phyloP scores from a whole-genome alignment of 257 asterid species.

The Lithospermum erythrorhizon region DNA sequence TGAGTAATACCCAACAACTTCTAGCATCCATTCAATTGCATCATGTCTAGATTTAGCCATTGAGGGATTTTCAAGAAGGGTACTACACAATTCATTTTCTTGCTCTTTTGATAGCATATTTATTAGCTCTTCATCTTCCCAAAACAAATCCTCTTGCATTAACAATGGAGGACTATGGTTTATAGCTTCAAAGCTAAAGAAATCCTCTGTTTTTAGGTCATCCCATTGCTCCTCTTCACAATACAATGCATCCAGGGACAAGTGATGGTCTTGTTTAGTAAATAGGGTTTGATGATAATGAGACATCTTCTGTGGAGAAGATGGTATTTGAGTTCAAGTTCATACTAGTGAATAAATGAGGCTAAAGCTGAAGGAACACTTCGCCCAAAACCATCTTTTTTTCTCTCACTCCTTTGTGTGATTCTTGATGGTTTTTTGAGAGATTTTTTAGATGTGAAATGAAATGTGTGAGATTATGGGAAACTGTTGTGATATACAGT shows the following conservation, averaged over 20 bases:
- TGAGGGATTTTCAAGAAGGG: constrained; percentile 17
- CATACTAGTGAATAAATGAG: constrained; percentile 24
- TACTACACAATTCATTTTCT: constrained; percentile 21
- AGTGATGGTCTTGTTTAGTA: constrained; percentile 23
- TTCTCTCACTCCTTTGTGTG: not conserved
- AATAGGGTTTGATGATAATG: constrained; percentile 4
- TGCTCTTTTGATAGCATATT: constrained; percentile 47
- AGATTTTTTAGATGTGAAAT: not conserved
- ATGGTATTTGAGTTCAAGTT: constrained; percentile 19
- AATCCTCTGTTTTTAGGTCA: constrained; percentile 12
- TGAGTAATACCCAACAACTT: constrained; percentile 25
- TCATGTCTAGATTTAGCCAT: constrained; percentile 29
- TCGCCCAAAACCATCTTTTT: constrained; percentile 16
- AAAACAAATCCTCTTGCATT: constrained; percentile 18
- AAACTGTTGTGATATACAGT: not conserved
- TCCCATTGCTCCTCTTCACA: constrained; percentile 43
- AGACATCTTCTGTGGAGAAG: constrained; percentile 38
- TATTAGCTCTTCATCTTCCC: constrained; percentile 42
- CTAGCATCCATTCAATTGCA: constrained; percentile 47
- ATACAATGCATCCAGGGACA: constrained; percentile 28
- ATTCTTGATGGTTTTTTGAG: not conserved
- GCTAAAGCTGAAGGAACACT: constrained; percentile 11
- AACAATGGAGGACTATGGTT: constrained; percentile 10
- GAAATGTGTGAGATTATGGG: not conserved
- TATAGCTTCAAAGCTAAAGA: constrained; percentile 7